Evolutionary conservation across 2,329 filamentous ascomycete genomes (phyloP), one percentile per base, ranked within the genome.

Genomic region (Penicillium palitans): DNA sequence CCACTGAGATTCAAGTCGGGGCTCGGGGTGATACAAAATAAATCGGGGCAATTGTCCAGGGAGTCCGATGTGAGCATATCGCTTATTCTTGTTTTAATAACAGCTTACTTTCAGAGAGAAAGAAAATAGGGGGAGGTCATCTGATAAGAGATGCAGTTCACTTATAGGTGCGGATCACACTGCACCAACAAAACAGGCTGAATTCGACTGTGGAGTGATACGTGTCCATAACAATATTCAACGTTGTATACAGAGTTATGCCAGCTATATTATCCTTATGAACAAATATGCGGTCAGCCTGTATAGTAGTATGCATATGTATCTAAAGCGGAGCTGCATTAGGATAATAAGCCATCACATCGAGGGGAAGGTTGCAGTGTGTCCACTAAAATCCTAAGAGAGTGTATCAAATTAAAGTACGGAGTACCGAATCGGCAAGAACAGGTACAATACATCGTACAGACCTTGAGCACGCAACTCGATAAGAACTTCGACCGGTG

Each of bases 401-500:
- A n/a, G 4, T 33, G 29, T 33, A 51, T 42, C 53, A 17, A 29
- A 25, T 44, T 27, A 31, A 25, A 41, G 53, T 25, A 50, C 19
- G 19, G 19, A 21, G 19, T 21, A 21, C 39, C 31, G 9, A 41
- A 27, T 10, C 25, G 21, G n/a, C 37, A 42, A 55, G 46, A 50
- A 47, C 50, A 48, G 41, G 37, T 55, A 55, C 47, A 40, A 47
- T 61, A 61, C 51, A 53, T 41, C 8, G 33, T 39, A 50, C 12
- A 33, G 31, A 33, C 25, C n/a, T 52, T n/a, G 21, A 59, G 40
- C 50, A 57, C 49, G 52, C 55, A 57, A 57, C 42, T 57, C 48
- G 57, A 63, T 63, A 56, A 63, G 59, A 53, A 37, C 21, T 42
- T 53, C 58, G 62, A 51, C 62, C 70, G 69, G 68, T 70, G 68